phyloP scores from a whole-genome alignment of 1,284 basidiomycete genomes.

The Trametes sp. region DNA sequence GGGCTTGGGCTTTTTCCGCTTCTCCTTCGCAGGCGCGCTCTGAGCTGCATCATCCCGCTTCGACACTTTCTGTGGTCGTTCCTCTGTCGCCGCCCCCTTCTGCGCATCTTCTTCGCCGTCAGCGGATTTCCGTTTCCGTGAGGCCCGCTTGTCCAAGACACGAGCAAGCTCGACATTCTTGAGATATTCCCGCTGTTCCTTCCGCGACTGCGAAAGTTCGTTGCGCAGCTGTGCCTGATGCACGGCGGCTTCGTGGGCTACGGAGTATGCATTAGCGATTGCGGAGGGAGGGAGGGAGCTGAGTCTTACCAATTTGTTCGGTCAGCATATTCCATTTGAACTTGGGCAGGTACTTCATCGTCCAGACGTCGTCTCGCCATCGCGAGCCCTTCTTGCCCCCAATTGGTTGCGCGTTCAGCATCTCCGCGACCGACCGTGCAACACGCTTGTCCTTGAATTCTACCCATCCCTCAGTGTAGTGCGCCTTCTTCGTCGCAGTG shows the following conservation, averaged over 20 bases:
- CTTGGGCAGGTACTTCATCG: conserved; percentile 97
- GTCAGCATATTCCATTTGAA: conserved; percentile 99
- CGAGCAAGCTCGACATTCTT: conserved; percentile 94
- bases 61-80: conserved; percentile 25
- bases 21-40: conserved; percentile 50
- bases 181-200: conserved; percentile 94
- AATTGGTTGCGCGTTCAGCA: conserved; percentile 97
- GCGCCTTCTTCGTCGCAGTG: conserved; percentile 81
- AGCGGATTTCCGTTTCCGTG: conserved; percentile 59
- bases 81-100: conserved; percentile 21
- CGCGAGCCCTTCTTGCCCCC: conserved; percentile 92
- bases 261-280: background rate
- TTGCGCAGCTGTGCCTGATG: conserved; percentile 89
- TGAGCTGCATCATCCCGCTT: conserved; percentile 47
- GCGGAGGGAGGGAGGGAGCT: background rate
- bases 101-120: conserved; percentile 19
- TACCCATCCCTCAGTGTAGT: conserved; percentile 98
- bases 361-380: conserved; percentile 99
- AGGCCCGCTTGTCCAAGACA: conserved; percentile 87
- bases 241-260: conserved; percentile 93
- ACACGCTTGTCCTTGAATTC: conserved; percentile 96
- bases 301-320: conserved; percentile 91
- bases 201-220: conserved; percentile 87
- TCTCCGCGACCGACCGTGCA: conserved; percentile 89
- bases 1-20: conserved; percentile 39